Evolutionary conservation across 2,329 filamentous ascomycete species (phyloP).

Genomic region (Colletotrichum chrysophilum): DNA sequence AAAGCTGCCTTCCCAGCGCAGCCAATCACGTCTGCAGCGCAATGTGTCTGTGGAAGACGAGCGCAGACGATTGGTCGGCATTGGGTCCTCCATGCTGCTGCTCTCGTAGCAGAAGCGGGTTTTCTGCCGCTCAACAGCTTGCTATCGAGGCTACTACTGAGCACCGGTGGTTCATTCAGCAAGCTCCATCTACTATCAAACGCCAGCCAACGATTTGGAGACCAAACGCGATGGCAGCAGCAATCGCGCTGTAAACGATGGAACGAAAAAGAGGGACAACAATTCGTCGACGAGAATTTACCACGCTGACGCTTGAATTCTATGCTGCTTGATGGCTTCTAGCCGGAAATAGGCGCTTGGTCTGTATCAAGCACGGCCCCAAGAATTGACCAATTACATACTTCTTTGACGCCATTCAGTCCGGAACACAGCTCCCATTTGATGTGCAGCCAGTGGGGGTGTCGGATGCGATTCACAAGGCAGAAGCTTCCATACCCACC

Average conservation of each 20-base stretch:
- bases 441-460: not conserved
- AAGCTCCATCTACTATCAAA: not conserved
- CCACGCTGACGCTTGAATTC: not conserved
- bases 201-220: not conserved
- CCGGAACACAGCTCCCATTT: not conserved
- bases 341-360: not conserved
- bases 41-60: not conserved
- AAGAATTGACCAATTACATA: slow-evolving; percentile 3
- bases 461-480: not conserved
- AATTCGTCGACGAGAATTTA: not conserved
- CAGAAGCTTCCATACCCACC: not conserved
- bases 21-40: slow-evolving; percentile 4
- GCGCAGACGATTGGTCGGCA: not conserved
- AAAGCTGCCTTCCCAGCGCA: not conserved
- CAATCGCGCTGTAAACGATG: not conserved
- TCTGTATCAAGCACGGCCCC: not conserved
- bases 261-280: not conserved
- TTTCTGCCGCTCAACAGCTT: not conserved
- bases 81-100: not conserved
- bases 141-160: not conserved
- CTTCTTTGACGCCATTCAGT: not conserved
- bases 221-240: not conserved
- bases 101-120: not conserved
- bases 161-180: not conserved
- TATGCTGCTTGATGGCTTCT: not conserved